These are phyloP conservation scores for Paramecium sexaurelia DNA, from an alignment of 73 alveolate genomes.

Conservation along the genomic window DNA sequence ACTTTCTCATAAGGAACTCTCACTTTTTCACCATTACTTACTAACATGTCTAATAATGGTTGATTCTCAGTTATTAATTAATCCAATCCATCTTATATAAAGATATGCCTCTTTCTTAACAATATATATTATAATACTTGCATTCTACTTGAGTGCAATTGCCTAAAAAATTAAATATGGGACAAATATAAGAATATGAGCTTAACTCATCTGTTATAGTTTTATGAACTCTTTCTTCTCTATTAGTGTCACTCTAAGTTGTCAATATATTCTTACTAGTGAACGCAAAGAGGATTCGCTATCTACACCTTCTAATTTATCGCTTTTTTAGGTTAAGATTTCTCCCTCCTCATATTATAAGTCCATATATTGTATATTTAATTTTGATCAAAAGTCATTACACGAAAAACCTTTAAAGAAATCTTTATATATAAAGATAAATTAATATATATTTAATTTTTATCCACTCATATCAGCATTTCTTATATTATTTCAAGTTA, in stretches of 20 bases:
- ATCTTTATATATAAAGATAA: background rate
- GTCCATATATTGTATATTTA: conserved; percentile 25
- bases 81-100: background rate
- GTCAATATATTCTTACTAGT: background rate
- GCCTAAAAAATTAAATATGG: background rate
- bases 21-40: background rate
- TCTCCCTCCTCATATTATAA: conserved; percentile 28
- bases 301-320: conserved; percentile 1
- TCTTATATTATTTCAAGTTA: background rate
- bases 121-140: background rate
- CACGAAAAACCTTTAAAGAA: background rate
- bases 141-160: background rate
- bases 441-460: background rate
- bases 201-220: background rate
- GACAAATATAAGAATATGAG: background rate
- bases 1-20: conserved; percentile 11
- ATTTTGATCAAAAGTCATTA: background rate
- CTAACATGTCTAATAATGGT: background rate
- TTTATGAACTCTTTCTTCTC: background rate
- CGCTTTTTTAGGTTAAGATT: background rate
- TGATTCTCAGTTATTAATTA: background rate
- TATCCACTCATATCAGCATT: background rate
- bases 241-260: conserved; percentile 1
- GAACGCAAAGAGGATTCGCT: conserved; percentile 35
- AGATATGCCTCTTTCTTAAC: conserved; percentile 10